Evolutionary conservation across 352 stramenopile genomes (phyloP).

Genomic region (Thalassiosira allenii): DNA sequence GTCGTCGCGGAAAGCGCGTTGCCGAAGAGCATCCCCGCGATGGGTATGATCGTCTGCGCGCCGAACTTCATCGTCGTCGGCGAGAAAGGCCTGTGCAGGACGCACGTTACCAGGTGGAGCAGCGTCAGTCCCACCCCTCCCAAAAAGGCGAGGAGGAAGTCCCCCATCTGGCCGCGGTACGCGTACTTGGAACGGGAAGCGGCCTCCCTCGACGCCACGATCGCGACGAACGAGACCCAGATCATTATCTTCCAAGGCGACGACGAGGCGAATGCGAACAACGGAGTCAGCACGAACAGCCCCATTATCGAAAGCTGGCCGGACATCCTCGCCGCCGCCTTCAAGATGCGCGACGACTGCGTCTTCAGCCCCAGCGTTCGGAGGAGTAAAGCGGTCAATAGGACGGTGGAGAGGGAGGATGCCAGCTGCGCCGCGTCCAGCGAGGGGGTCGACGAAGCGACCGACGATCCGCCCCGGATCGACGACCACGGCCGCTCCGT

Average conservation of each 20-base stretch:
- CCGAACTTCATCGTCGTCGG: neutral
- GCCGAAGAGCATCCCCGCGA: slow-evolving; percentile 73
- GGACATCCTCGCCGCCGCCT: slow-evolving; percentile 34
- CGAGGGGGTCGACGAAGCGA: slow-evolving; percentile 17
- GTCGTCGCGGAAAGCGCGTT: slow-evolving; percentile 60
- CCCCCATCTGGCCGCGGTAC: slow-evolving; percentile 23
- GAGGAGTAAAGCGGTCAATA: slow-evolving; percentile 33
- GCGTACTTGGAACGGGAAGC: slow-evolving; percentile 34
- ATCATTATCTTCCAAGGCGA: slow-evolving; percentile 44
- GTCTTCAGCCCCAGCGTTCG: slow-evolving; percentile 14
- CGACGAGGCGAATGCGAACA: slow-evolving; percentile 35
- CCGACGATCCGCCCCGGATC: too few species aligned
- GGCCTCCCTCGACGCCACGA: slow-evolving; percentile 40
- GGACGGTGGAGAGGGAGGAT: slow-evolving; percentile 38
- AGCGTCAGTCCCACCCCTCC: slow-evolving; percentile 41
- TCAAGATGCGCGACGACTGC: slow-evolving; percentile 34
- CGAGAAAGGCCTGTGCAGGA: slow-evolving; percentile 17
- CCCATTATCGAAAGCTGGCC: slow-evolving; percentile 26
- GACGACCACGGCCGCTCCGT: too few species aligned
- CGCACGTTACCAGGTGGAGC: slow-evolving; percentile 27
- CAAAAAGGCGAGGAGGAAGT: slow-evolving; percentile 39
- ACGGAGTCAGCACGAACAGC: slow-evolving; percentile 25
- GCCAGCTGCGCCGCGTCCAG: slow-evolving; percentile 32
- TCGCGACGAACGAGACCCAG: slow-evolving; percentile 40
- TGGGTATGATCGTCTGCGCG: slow-evolving; percentile 62